Evolutionary conservation across 1,139 yeast species (phyloP), one percentile per base, ranked within the genome.

Genomic region (Kodamaea sp.): DNA sequence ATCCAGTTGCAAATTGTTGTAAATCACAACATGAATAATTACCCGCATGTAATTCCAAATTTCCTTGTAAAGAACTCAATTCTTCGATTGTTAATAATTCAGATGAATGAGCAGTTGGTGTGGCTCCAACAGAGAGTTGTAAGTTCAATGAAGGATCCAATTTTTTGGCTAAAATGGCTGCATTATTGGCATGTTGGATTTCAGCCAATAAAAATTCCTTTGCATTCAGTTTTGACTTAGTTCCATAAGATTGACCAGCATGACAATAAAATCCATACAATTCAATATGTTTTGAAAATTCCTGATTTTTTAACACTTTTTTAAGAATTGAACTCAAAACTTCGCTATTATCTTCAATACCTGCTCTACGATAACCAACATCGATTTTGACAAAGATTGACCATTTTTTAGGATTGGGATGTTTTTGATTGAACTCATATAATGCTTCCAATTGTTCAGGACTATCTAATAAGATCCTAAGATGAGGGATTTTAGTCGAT

Each of bases 51-150:
- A 85, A 58, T 50, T 85, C 95, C 37, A 85, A 62, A 1, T 57
- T 57, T 4, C 81, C 84, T 23, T 59, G 50, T 29, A 78, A 52
- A n/a, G 54, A 44, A 33, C 40, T 48, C 33, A 60, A 44, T 33
- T 58, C 67, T 20, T 41, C 49, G 2, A 32, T 15, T 1, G 60
- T 52, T 27, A 63, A 47, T 10, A 47, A 31, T 34, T 66, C 69
- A 2, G 84, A 67, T 0, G 87, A 78, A 50, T 82, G 88, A 2
- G 86, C 81, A 0, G 94, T 85, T 32, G 94, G 94, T 0, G 95
- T 84, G 1, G 94, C 89, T 9, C 95, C 95, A 9, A 84, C 86
- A 1, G 84, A 79, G 28, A 76, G 61, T 27, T 60, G 67, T 40
- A 75, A 60, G 11, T 54, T 45, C 57, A 50, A 58, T 24, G 32